Evolutionary conservation across 352 stramenopile species (phyloP).

Genomic region (Pythium dissotocum): DNA sequence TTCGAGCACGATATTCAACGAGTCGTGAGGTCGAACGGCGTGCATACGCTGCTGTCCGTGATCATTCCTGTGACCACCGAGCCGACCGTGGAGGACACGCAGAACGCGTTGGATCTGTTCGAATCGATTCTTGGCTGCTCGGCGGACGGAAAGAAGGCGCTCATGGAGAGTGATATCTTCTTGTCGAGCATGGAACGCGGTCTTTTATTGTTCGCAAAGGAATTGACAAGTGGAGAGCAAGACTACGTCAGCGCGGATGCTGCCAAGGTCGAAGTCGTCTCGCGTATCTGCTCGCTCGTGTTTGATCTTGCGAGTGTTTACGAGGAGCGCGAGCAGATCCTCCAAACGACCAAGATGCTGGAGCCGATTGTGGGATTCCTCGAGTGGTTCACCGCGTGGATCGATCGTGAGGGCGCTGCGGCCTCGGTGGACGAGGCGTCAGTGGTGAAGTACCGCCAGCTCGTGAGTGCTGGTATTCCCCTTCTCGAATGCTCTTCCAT

Average conservation of each 20-base stretch:
- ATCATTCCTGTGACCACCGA: slow-evolving; percentile 24
- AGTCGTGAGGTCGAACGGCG: slow-evolving; percentile 59
- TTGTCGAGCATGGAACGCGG: slow-evolving; percentile 43
- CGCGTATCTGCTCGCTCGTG: slow-evolving; percentile 52
- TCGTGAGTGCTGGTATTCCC: slow-evolving; percentile 42
- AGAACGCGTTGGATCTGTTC: slow-evolving; percentile 60
- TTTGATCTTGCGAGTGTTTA: slow-evolving; percentile 43
- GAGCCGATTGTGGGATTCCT: slow-evolving; percentile 21
- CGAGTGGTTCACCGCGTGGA: slow-evolving; percentile 16
- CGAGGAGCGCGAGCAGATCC: slow-evolving; percentile 45
- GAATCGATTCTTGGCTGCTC: slow-evolving; percentile 60
- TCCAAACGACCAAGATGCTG: slow-evolving; percentile 34
- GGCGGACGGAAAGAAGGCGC: slow-evolving; percentile 37
- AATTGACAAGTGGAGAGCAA: slow-evolving; percentile 12
- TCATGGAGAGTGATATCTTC: slow-evolving; percentile 54
- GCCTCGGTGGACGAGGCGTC: neutral
- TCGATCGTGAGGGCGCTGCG: neutral
- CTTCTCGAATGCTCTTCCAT: slow-evolving; percentile 49
- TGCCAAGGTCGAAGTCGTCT: slow-evolving; percentile 49
- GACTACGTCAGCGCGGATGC: slow-evolving; percentile 27
- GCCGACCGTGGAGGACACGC: slow-evolving; percentile 34
- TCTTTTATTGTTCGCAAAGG: slow-evolving; percentile 19
- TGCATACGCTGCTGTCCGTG: slow-evolving; percentile 57
- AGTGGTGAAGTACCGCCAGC: slow-evolving; percentile 12
- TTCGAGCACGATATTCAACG: slow-evolving; percentile 66